Base-by-base conservation (phyloP, 192 early-diverging fungal genomes). In the Polychytrium aggregatum region DNA sequence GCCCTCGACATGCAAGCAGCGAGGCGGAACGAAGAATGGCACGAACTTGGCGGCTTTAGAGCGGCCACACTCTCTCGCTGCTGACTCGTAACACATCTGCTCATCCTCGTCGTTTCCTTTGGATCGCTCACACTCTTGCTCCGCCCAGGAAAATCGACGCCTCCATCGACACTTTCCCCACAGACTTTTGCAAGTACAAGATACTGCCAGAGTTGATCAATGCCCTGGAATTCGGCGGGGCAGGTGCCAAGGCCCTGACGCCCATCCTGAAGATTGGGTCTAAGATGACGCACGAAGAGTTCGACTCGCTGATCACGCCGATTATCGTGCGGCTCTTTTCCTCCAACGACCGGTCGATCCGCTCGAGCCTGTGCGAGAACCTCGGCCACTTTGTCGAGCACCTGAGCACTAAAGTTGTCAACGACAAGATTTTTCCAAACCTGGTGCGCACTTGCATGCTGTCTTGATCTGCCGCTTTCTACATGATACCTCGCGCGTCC, bases 201-300 rank as follows among this genome's bases (percentile, higher is more conserved):
- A 82, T 97, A 30, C 67, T 93, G 60, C 92, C 92, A 0, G 90
- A 92, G 57, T 71, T 98, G 20, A 69, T 90, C 18, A 83, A 90
- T 24, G 67, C 65, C 9, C 26, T 77, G 1, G 62, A 73, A 37
- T 74, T 66, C 51, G 71, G 71, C 17, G 63, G 67, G 21, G 61
- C 56, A 3, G 63, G 63, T 20, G 59, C 71, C 16, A 69, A 66
- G 26, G 65, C 71, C 2, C 53, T 74, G n/a, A 38, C 53, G 9
- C 82, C 86, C 0, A 86, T 98, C 41, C 60, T 94, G 5, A 90
- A 90, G 47, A 85, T 98, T 37, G 89, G 90, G 11, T 57, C 73
- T 0, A 65, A 61, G 13, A 62, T 96, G 27, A 56, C 72, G 37
- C 40, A 35, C 16, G 74, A 82, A 27, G 77, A 87, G 41, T 96